These are phyloP conservation scores for Lepidopterella palustris DNA, from an alignment of 495 filamentous ascomycete genomes.

Conservation along the genomic window DNA sequence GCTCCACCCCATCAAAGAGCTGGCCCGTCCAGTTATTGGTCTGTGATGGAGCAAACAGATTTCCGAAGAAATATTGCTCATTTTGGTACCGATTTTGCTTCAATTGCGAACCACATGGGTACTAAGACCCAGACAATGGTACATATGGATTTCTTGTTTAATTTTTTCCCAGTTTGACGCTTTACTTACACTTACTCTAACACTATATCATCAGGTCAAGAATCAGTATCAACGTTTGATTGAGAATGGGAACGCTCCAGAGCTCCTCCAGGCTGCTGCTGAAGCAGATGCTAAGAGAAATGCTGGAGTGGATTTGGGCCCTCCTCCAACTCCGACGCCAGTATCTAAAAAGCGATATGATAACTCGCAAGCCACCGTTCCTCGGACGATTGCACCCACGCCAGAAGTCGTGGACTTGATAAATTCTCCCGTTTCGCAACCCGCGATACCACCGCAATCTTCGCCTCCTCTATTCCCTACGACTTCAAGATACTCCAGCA, in stretches of 20 bases:
- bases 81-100: constrained; percentile 82
- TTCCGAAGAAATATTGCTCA: constrained; percentile 70
- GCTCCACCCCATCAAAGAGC: constrained; percentile 22
- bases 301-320: constrained; percentile 63
- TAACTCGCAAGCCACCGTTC: constrained; percentile 51
- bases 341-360: constrained; percentile 55
- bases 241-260: constrained; percentile 54
- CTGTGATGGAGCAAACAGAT: constrained; percentile 79
- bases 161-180: constrained; percentile 3
- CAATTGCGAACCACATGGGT: constrained; percentile 79
- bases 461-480: constrained; percentile 29
- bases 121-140: constrained; percentile 95
- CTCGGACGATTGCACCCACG: constrained; percentile 55
- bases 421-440: constrained; percentile 33
- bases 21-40: constrained; percentile 89
- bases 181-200: constrained; percentile 7
- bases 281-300: constrained; percentile 64
- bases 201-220: constrained; percentile 58
- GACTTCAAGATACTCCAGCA: constrained; percentile 10
- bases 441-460: constrained; percentile 16
- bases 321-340: constrained; percentile 55
- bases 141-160: constrained; percentile 29
- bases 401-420: constrained; percentile 50
- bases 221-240: constrained; percentile 81
- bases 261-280: constrained; percentile 61